A percentile compares a stretch with the other conserved stretches of the same genome.
Evolutionary conservation across 164 flowering plant genomes (phyloP).

Genomic region (Macadamia integrifolia): DNA sequence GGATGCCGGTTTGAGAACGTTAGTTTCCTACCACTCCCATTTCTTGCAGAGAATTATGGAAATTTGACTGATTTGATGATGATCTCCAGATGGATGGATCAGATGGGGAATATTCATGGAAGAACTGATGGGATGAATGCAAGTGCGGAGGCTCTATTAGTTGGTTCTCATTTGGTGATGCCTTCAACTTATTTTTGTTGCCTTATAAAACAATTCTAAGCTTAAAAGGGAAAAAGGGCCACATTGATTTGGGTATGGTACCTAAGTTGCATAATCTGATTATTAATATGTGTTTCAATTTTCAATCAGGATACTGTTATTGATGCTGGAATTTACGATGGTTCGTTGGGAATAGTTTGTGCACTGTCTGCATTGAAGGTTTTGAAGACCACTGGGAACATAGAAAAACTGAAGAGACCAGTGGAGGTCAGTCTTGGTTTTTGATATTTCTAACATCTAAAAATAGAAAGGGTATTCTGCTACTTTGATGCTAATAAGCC

Average conservation of each 20-base stretch:
- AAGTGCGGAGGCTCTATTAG: constrained; percentile 61
- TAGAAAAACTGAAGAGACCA: constrained; percentile 58
- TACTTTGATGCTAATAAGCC: neutral
- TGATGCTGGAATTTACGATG: constrained; percentile 98
- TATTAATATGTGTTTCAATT: constrained; percentile 9
- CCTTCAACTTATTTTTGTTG: constrained; percentile 1
- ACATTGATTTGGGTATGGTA: neutral
- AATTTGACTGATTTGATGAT: constrained; percentile 12
- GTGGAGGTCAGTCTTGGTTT: constrained; percentile 58
- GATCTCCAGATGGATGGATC: constrained; percentile 57
- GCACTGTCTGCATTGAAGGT: constrained; percentile 86
- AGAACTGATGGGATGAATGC: constrained; percentile 68
- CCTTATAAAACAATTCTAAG: neutral
- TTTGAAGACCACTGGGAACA: constrained; percentile 45
- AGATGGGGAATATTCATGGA: constrained; percentile 82
- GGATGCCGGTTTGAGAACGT: constrained; percentile 95
- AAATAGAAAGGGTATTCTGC: neutral
- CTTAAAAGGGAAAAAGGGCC: neutral
- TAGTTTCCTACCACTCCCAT: constrained; percentile 18
- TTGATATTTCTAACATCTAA: neutral
- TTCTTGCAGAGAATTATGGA: constrained; percentile 1
- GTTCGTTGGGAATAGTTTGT: constrained; percentile 80
- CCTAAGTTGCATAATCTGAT: constrained; percentile 8
- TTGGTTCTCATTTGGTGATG: constrained; percentile 93
- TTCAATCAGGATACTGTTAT: constrained; percentile 82